A percentile compares a stretch with the other conserved stretches of the same genome.
Evolutionary conservation across 2,329 filamentous ascomycete genomes (phyloP).

Genomic region (Apiospora rasikravindrae): DNA sequence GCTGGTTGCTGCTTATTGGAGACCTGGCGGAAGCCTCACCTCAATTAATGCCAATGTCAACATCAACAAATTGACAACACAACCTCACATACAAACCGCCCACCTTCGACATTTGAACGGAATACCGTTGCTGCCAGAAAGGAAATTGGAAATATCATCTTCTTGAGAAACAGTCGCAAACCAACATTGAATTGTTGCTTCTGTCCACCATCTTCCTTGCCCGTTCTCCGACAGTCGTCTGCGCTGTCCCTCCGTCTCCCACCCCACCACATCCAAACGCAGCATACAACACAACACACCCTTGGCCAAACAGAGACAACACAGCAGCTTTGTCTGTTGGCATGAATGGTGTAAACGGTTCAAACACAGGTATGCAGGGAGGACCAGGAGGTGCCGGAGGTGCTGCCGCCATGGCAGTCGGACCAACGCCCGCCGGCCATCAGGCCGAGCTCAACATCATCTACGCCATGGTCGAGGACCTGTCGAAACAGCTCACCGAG

Average conservation of each 20-base stretch:
- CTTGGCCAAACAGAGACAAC: background rate
- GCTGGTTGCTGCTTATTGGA: background rate
- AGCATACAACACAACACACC: background rate
- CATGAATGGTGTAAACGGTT: conserved; percentile 27
- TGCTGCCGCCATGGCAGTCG: conserved; percentile 51
- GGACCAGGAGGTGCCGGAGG: conserved; percentile 29
- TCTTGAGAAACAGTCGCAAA: background rate
- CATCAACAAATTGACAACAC: background rate
- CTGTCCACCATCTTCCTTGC: background rate
- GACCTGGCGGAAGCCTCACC: background rate
- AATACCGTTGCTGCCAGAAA: background rate
- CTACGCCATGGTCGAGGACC: conserved; percentile 70
- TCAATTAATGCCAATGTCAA: conserved; percentile 6
- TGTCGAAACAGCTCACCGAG: conserved; percentile 66
- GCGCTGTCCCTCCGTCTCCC: background rate
- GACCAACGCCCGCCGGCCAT: conserved; percentile 69
- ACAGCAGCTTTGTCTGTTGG: background rate
- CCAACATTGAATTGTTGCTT: background rate
- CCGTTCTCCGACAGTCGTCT: background rate
- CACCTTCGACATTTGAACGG: background rate
- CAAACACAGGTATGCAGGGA: conserved; percentile 34
- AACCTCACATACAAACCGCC: background rate
- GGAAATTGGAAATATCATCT: background rate
- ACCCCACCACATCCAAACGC: background rate
- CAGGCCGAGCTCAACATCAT: conserved; percentile 73